Conservation (phyloP, 116 monocot genomes). For the Thalassia testudinum region DNA sequence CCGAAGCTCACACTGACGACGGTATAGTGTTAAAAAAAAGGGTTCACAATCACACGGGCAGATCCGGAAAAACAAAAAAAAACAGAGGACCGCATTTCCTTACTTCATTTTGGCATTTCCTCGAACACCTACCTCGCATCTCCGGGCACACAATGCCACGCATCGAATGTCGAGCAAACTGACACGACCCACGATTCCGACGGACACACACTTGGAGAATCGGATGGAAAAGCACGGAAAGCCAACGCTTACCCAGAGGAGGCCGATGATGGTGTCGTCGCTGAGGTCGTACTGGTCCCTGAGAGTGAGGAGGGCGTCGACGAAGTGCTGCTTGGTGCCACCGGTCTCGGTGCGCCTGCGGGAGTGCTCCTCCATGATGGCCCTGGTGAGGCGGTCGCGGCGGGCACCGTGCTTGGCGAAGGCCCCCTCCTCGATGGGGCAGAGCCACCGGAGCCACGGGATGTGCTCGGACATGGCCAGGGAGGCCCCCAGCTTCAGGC, state of each 20-base stretch:
- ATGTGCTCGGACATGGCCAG: slow-evolving; percentile 69
- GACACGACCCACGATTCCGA: too few relatives aligned
- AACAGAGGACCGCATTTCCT: too few relatives aligned
- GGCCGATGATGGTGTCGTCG: slow-evolving; percentile 64
- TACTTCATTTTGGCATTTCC: too few relatives aligned
- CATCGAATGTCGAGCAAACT: too few relatives aligned
- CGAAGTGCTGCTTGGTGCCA: slow-evolving; percentile 75
- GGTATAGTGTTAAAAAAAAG: too few relatives aligned
- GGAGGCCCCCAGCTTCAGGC: slow-evolving; percentile 57
- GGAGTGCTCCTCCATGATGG: slow-evolving; percentile 77
- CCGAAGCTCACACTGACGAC: too few relatives aligned
- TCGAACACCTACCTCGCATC: too few relatives aligned
- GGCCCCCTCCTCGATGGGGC: slow-evolving; percentile 59
- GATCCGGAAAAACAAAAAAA: too few relatives aligned
- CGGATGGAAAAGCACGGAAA: background rate
- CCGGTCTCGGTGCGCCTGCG: slow-evolving; percentile 25
- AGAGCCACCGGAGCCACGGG: slow-evolving; percentile 58
- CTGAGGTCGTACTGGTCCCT: slow-evolving; percentile 65
- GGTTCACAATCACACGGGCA: too few relatives aligned
- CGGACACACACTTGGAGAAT: too few relatives aligned
- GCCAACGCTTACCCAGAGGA: slow-evolving; percentile 82
- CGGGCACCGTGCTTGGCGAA: slow-evolving; percentile 44
- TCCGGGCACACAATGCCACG: too few relatives aligned
- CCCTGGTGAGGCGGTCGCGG: slow-evolving; percentile 53
- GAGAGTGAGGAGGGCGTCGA: slow-evolving; percentile 72